A percentile compares a stretch with the other conserved stretches of the same genome.
phyloP scores from a whole-genome alignment of 1,284 basidiomycete genomes.

The Ganoderma leucocontextum region DNA sequence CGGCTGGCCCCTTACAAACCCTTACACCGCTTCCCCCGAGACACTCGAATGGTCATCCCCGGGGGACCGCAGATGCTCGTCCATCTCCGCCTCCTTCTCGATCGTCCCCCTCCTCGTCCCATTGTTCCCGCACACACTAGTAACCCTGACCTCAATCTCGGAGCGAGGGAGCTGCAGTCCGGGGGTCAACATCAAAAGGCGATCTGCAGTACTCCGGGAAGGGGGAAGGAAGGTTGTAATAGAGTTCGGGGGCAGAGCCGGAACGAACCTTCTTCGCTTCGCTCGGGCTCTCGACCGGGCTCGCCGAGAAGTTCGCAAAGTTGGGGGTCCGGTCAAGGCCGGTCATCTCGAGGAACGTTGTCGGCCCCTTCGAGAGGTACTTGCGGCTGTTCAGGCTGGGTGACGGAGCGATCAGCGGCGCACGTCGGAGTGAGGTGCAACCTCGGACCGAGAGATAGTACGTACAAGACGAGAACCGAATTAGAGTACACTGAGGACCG shows the following conservation, averaged over 20 bases:
- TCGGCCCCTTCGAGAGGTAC: neutral
- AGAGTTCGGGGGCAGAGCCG: neutral
- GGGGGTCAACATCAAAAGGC: neutral
- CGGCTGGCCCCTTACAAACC: neutral
- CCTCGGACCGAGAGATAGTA: neutral
- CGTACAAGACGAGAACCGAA: constrained; percentile 1
- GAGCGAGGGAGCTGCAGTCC: neutral
- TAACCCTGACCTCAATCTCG: neutral
- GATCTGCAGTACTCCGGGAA: constrained; percentile 1
- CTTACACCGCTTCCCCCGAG: neutral
- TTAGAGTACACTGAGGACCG: neutral
- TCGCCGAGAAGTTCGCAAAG: neutral
- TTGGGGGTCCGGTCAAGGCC: neutral
- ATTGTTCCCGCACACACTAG: neutral
- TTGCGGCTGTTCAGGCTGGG: neutral
- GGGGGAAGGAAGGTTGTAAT: neutral
- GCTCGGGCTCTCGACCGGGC: neutral
- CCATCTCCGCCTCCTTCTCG: neutral
- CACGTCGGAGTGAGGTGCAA: neutral
- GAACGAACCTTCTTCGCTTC: constrained; percentile 5
- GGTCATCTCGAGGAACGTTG: constrained; percentile 6
- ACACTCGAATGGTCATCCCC: neutral
- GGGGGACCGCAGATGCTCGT: neutral
- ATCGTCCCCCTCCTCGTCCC: neutral
- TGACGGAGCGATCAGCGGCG: neutral